Conservation (phyloP, 2,329 filamentous ascomycete genomes). For the Cadophora gregata region DNA sequence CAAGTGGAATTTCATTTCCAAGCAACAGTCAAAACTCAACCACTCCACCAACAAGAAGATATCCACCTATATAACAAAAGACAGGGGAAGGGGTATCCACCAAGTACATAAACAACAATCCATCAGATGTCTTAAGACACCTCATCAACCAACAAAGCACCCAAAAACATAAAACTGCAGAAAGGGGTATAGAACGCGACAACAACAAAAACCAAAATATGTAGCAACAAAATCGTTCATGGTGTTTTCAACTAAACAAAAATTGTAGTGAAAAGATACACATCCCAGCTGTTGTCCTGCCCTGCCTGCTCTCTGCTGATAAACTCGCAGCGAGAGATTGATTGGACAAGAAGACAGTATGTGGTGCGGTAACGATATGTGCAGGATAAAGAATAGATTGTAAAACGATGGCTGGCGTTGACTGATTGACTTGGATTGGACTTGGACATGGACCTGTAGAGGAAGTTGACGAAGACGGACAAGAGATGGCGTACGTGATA, state of each 20-base stretch:
- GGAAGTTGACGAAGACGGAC: neutral
- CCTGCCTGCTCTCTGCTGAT: slow-evolving; percentile 7
- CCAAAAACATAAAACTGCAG: slow-evolving; percentile 8
- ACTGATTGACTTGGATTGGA: neutral
- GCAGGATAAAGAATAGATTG: slow-evolving; percentile 7
- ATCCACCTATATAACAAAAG: slow-evolving; percentile 14
- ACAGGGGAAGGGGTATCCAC: slow-evolving; percentile 17
- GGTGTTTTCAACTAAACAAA: neutral
- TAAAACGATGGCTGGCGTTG: slow-evolving; percentile 6
- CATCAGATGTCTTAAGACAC: neutral
- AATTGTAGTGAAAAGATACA: neutral
- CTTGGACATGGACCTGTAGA: neutral
- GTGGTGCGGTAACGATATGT: slow-evolving; percentile 2
- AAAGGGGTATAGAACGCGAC: slow-evolving; percentile 7
- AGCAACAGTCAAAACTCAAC: neutral
- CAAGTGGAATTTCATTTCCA: neutral
- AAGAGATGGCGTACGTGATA: neutral
- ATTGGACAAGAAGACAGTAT: slow-evolving; percentile 1
- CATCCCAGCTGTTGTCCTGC: neutral
- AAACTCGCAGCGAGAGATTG: slow-evolving; percentile 1
- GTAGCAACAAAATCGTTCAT: neutral
- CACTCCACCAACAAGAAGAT: slow-evolving; percentile 7
- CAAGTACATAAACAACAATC: slow-evolving; percentile 7
- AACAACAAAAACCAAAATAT: neutral
- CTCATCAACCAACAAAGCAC: neutral